Percentiles rank a stretch among this genome's conserved stretches.
Conservation (phyloP, 768 basidiomycete species). For the Suillus sp. region DNA sequence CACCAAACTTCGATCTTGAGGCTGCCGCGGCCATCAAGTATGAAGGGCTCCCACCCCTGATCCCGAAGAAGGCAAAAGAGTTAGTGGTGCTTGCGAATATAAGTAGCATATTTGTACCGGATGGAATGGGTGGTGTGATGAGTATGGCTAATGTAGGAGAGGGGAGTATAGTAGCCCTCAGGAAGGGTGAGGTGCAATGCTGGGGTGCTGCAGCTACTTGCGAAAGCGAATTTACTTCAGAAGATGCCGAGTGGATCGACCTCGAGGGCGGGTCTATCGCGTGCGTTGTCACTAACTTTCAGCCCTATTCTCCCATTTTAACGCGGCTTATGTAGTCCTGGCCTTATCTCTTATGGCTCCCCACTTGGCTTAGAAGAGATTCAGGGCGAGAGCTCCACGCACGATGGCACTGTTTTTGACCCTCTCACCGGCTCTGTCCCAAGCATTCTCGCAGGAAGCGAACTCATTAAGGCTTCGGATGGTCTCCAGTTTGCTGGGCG, state of each 20-base stretch:
- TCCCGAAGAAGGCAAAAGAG: constrained; percentile 39
- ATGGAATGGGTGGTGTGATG: constrained; percentile 34
- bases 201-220: constrained; percentile 39
- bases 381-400: constrained; percentile 50
- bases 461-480: constrained; percentile 66
- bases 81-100: constrained; percentile 69
- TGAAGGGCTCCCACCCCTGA: constrained; percentile 73
- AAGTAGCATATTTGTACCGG: constrained; percentile 46
- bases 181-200: constrained; percentile 57
- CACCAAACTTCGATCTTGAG: constrained; percentile 68
- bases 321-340: constrained; percentile 40
- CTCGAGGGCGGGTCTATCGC: constrained; percentile 66
- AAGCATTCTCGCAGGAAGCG: constrained; percentile 35
- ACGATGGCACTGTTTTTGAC: constrained; percentile 58
- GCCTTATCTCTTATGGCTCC: constrained; percentile 44
- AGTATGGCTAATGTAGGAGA: constrained; percentile 22
- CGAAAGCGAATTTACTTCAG: constrained; percentile 20
- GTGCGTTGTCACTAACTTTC: constrained; percentile 27
- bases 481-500: constrained; percentile 70
- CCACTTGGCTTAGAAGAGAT: constrained; percentile 61
- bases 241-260: constrained; percentile 48
- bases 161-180: constrained; percentile 50
- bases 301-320: constrained; percentile 16
- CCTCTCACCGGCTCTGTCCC: constrained; percentile 39
- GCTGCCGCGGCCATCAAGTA: constrained; percentile 57